phyloP scores from a whole-genome alignment of 1,284 basidiomycete species.

The Ceratobasidium sp. region DNA sequence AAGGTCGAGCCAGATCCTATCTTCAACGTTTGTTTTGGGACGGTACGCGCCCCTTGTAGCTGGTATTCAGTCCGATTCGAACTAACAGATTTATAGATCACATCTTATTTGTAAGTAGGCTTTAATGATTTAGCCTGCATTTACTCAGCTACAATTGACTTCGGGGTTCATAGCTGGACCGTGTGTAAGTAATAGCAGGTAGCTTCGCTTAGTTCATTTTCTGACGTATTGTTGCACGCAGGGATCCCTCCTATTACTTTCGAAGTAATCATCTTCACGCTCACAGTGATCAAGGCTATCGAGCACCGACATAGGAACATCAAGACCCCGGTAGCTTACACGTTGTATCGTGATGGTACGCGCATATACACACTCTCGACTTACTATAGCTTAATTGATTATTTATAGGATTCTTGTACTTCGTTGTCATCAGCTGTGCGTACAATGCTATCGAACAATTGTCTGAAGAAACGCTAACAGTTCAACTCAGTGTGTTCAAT shows the following conservation, averaged over 20 bases:
- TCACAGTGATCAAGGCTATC: conserved; percentile 44
- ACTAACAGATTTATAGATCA: conserved; percentile 20
- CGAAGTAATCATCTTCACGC: conserved; percentile 43
- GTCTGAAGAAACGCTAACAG: conserved; percentile 7
- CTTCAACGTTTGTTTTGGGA: conserved; percentile 45
- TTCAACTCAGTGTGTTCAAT: conserved; percentile 44
- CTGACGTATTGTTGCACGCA: background rate
- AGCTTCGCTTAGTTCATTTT: background rate
- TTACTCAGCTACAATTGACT: background rate
- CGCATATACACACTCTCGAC: background rate
- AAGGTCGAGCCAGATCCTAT: conserved; percentile 42
- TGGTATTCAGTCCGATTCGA: background rate
- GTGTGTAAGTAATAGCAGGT: conserved; percentile 20
- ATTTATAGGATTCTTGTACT: conserved; percentile 43
- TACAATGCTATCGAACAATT: background rate
- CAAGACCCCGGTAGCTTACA: conserved; percentile 46
- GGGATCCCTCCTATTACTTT: conserved; percentile 47
- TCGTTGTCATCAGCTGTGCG: conserved; percentile 46
- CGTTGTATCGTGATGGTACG: conserved; percentile 46
- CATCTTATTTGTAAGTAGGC: conserved; percentile 36
- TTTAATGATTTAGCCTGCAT: background rate
- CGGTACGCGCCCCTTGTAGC: conserved; percentile 9
- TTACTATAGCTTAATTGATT: background rate
- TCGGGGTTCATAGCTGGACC: conserved; percentile 16
- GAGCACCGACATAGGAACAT: conserved; percentile 36